These are phyloP conservation scores for Delitschia confertaspora DNA, from an alignment of 495 filamentous ascomycete genomes.

Conservation along the genomic window DNA sequence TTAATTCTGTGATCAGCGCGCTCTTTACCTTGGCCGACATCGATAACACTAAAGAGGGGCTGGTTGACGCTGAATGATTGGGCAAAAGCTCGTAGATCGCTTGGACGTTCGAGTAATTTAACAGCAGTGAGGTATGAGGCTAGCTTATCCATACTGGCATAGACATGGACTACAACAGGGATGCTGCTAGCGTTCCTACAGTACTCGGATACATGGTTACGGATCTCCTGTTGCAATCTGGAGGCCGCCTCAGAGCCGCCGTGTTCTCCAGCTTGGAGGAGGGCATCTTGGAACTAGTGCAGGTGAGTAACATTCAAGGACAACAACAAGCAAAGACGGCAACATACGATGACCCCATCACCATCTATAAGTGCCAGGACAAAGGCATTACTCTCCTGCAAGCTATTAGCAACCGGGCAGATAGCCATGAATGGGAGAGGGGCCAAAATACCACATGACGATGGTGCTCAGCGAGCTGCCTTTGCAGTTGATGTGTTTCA, in stretches of 20 bases:
- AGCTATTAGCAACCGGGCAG: neutral
- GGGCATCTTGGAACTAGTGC: constrained; percentile 31
- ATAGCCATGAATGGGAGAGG: neutral
- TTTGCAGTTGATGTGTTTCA: constrained; percentile 3
- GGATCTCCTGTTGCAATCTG: constrained; percentile 29
- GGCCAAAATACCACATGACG: constrained; percentile 11
- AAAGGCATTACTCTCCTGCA: constrained; percentile 33
- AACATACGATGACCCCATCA: constrained; percentile 34
- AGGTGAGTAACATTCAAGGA: neutral
- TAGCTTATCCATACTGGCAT: constrained; percentile 34
- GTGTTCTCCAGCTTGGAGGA: constrained; percentile 27
- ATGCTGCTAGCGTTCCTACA: constrained; percentile 25
- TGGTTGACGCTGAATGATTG: constrained; percentile 34
- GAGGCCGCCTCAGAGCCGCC: constrained; percentile 37
- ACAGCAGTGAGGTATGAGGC: constrained; percentile 26
- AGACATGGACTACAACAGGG: constrained; percentile 34
- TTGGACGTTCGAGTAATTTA: constrained; percentile 26
- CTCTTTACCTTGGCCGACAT: constrained; percentile 37
- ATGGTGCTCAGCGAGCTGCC: constrained; percentile 8
- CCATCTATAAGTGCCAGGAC: constrained; percentile 36
- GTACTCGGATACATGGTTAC: constrained; percentile 24
- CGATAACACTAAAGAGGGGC: constrained; percentile 35
- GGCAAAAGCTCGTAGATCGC: constrained; percentile 31
- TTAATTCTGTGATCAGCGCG: constrained; percentile 36
- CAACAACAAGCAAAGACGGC: neutral